These are phyloP conservation scores for Nasturtium officinale DNA, from an alignment of 345 rosid species.

Conservation along the genomic window DNA sequence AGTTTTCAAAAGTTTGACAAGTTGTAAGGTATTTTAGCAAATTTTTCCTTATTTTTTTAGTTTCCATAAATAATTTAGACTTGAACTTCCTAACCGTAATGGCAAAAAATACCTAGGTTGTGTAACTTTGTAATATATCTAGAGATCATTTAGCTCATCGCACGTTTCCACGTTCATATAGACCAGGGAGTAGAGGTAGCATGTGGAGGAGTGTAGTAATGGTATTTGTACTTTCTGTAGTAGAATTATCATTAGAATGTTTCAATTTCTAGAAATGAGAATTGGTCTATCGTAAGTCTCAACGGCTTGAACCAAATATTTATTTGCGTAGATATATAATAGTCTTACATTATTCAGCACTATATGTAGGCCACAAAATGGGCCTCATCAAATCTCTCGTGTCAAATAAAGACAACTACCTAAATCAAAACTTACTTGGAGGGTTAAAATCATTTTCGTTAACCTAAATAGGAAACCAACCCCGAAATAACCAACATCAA, in stretches of 20 bases:
- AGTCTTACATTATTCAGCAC: background rate
- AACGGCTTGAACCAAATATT: background rate
- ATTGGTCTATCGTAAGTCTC: background rate
- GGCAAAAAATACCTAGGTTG: background rate
- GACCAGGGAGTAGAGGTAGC: conserved; percentile 13
- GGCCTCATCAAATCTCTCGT: conserved; percentile 13
- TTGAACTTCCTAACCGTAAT: background rate
- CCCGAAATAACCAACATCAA: conserved; percentile 8
- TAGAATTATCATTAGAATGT: conserved; percentile 23
- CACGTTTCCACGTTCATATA: conserved; percentile 30
- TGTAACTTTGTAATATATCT: background rate
- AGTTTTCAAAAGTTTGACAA: too few relatives aligned
- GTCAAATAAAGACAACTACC: background rate
- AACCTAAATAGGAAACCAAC: background rate
- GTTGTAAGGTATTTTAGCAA: too few relatives aligned
- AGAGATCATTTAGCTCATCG: conserved; percentile 4
- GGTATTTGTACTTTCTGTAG: background rate
- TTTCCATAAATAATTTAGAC: background rate
- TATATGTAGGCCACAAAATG: background rate
- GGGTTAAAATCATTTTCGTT: background rate
- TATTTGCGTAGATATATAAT: too few relatives aligned
- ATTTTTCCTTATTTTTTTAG: background rate
- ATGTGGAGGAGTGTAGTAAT: conserved; percentile 9
- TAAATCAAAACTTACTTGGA: background rate
- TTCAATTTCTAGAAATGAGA: background rate